Base-by-base conservation (phyloP, 2,329 filamentous ascomycete species). In the Drechslerella coelobrocha region DNA sequence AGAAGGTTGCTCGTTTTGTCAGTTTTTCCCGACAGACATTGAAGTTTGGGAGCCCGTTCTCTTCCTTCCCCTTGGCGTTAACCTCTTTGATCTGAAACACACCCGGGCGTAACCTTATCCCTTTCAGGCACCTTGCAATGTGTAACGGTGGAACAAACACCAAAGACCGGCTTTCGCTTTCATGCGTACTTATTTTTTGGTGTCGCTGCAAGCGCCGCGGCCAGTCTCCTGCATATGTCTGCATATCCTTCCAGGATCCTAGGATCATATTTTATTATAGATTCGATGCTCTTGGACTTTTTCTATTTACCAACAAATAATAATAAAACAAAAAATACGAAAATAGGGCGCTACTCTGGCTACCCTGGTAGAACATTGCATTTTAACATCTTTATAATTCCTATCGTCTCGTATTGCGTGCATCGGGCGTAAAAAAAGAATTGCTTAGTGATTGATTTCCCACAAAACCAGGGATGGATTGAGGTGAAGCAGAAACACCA, bases 51-150 rank as follows among this genome's bases (percentile, higher is more conserved):
- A 45, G 41, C 14, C 41, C n/a, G 8, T 23, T 10, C 17, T 45
- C 60, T 61, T 56, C 41, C 50, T 62, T 55, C 48, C 47, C 34
- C 59, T 61, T 69, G 53, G 59, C 59, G 59, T 62, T 54, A 54
- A 62, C 5, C 39, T 54, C 41, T 29, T 17, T 17, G 34, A 47
- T 62, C 56, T 71, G 66, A 71, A 71, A 71, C 66, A 71, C 59
- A 63, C 48, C 66, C 63, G 54, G 45, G 52, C 66, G 55, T 53
- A 71, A 71, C 66, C 66, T 71, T 71, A 71, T 59, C 59, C 41
- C 66, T 62, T 71, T 71, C 43, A 62, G 65, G 65, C 65, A 63
- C 59, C 53, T 59, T 59, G 19, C 45, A 61, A 50, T 52, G 54
- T 63, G 59, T 55, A 71, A 71, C 59, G 39, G 45, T 63, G 59